Conservation (phyloP, 164 flowering plant species). For the Taxillus chinensis region DNA sequence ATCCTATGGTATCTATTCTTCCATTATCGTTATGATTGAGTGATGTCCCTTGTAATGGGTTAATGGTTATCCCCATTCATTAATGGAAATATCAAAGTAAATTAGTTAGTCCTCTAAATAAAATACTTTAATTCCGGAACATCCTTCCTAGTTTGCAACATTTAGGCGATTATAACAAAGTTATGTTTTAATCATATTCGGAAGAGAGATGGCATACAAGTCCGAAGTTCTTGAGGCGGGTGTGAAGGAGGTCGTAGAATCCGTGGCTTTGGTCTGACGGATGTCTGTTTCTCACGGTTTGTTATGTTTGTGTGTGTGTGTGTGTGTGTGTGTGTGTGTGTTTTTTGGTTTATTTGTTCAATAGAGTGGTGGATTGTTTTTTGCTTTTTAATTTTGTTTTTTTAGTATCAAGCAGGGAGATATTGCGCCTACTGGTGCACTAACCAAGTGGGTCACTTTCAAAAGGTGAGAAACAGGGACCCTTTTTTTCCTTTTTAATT, state of each 20-base stretch:
- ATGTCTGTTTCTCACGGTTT: not conserved
- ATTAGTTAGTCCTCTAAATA: no score
- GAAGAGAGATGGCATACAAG: conserved; percentile 41
- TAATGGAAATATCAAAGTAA: no score
- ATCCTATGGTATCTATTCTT: no score
- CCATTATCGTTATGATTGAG: no score
- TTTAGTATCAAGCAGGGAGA: conserved; percentile 77
- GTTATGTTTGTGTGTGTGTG: not conserved
- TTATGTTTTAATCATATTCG: no score
- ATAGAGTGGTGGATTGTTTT: not conserved
- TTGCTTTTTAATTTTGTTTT: not conserved
- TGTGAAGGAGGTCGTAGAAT: conserved; percentile 56
- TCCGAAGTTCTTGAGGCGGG: conserved; percentile 60
- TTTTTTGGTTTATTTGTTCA: not conserved
- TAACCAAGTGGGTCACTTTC: no score
- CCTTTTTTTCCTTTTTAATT: not conserved
- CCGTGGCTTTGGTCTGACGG: conserved; percentile 40
- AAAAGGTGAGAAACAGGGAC: no score
- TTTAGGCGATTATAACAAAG: no score
- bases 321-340: not conserved
- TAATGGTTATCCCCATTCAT: no score
- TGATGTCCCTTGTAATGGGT: no score
- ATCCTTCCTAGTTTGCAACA: no score
- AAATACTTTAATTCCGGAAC: no score
- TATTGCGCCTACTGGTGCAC: conserved; percentile 80